Base-by-base conservation (phyloP, 169 alveolate species). In the Plasmodium malariae region DNA sequence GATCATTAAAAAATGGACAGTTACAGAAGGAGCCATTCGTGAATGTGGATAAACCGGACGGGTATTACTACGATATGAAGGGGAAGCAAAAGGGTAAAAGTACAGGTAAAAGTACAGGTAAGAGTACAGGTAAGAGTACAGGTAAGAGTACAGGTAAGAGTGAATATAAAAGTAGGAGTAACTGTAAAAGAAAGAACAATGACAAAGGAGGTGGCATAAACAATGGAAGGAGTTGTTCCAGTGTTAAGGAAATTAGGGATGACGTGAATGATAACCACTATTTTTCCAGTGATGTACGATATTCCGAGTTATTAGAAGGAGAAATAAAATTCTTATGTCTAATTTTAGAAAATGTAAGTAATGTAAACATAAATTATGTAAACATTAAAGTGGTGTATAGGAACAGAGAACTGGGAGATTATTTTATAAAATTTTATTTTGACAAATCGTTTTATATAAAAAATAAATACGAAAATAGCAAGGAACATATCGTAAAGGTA, bases 281-380 rank as follows among this genome's bases (percentile, higher is more conserved):
- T 17, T 86, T 86, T 63, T 68, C 86, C 7, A 49, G 36, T 12
- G 92, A 86, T 63, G 76, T 87, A 40, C n/a, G 92, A 7, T 60
- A 32, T 74, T n/a, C 74, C 24, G 92, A 86, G 34, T 32, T 86
- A 24, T 49, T 86, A 37, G 92, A 86, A 70, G 92, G 92, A 21
- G 92, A 86, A 86, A 70, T 74, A n/a, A 62, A 48, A 45, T 86
- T 86, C 26, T 45, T 86, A 65, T 86, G 92, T 48, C 51, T 86
- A 48, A 34, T 68, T 3, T 17, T 62, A 1, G 92, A 86, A 57
- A 86, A 86, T 36, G 70, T 26, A 49, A 71, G 78, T 30, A 69
- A 86, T n/a, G 63, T 57, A 21, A 65, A 86, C 40, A 59, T 86
- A 7, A 60, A 86, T 3, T 86, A 30, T 65, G 14, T 86, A 34